phyloP scores from a whole-genome alignment of 2,329 filamentous ascomycete species.

The Talaromyces sp. region DNA sequence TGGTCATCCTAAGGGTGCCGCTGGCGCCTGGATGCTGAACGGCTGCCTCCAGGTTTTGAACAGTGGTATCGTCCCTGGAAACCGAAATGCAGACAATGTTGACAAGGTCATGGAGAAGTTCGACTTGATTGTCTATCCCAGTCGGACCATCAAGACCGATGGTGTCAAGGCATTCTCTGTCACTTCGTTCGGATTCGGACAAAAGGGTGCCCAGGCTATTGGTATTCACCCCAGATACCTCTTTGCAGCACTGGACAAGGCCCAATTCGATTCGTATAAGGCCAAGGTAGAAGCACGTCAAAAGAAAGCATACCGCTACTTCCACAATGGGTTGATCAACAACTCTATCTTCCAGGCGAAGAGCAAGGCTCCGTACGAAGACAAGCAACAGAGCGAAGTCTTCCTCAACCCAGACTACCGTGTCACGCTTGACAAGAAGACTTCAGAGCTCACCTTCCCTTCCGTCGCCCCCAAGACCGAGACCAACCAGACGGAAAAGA shows the following conservation, averaged over 20 bases:
- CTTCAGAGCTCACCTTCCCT: conserved; percentile 70
- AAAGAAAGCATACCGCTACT: conserved; percentile 98
- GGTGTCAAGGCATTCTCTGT: conserved; percentile 98
- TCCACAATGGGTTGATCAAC: conserved; percentile 97
- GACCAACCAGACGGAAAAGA: conserved; percentile 54
- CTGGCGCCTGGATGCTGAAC: conserved; percentile 99
- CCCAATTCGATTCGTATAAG: conserved; percentile 76
- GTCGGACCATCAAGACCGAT: conserved; percentile 91
- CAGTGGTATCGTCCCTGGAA: conserved; percentile 87
- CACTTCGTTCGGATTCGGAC: conserved; percentile 97
- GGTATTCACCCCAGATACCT: conserved; percentile 96
- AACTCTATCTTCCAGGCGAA: conserved; percentile 98
- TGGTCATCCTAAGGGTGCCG: conserved; percentile 97
- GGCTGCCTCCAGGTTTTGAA: conserved; percentile 94
- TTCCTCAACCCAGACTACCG: conserved; percentile 93
- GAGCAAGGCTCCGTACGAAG: conserved; percentile 81
- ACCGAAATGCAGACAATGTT: conserved; percentile 96
- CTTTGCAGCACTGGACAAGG: conserved; percentile 85
- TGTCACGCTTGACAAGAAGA: conserved; percentile 81
- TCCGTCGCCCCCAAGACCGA: conserved; percentile 61
- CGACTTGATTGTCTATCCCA: conserved; percentile 96
- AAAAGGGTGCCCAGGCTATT: conserved; percentile 96
- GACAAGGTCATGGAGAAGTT: conserved; percentile 96
- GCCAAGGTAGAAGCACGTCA: conserved; percentile 86
- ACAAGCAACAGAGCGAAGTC: conserved; percentile 78